These are phyloP conservation scores for Daldinia childiae DNA, from an alignment of 495 filamentous ascomycete species.

Conservation along the genomic window DNA sequence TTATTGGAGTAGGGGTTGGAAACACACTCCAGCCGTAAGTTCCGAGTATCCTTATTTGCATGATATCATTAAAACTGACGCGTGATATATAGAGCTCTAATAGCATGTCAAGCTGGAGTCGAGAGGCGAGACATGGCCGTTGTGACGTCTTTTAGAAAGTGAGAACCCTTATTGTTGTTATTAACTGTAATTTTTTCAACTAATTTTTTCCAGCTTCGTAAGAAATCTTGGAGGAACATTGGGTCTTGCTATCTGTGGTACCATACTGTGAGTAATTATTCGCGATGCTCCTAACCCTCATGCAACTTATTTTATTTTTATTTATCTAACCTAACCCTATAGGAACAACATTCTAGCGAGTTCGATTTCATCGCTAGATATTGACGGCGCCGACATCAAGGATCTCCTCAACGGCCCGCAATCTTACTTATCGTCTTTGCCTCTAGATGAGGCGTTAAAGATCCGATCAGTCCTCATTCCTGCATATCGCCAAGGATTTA, in stretches of 20 bases:
- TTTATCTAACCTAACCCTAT: constrained; percentile 1
- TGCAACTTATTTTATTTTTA: too few species aligned
- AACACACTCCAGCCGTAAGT: constrained; percentile 63
- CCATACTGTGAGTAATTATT: constrained; percentile 54
- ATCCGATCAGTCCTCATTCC: constrained; percentile 54
- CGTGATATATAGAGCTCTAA: constrained; percentile 48
- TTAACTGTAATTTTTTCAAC: not conserved
- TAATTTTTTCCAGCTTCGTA: constrained; percentile 52
- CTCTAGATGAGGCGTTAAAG: constrained; percentile 48
- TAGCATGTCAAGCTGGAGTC: constrained; percentile 64
- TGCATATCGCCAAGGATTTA: constrained; percentile 60
- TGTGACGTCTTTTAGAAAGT: constrained; percentile 64
- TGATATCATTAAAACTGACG: constrained; percentile 14
- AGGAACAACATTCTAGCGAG: constrained; percentile 59
- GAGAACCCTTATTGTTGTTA: constrained; percentile 17
- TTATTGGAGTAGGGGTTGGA: constrained; percentile 63
- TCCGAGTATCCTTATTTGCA: constrained; percentile 7
- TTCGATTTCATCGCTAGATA: constrained; percentile 47
- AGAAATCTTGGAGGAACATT: constrained; percentile 64
- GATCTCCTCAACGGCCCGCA: constrained; percentile 42
- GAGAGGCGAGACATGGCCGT: constrained; percentile 64
- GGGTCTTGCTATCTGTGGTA: constrained; percentile 62
- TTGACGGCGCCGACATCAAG: constrained; percentile 41
- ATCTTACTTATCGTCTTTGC: constrained; percentile 45
- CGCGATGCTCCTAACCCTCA: not conserved